Evolutionary conservation across 2,329 filamentous ascomycete species (phyloP), one percentile per base, ranked within the genome.

Genomic region (Fusarium citri): DNA sequence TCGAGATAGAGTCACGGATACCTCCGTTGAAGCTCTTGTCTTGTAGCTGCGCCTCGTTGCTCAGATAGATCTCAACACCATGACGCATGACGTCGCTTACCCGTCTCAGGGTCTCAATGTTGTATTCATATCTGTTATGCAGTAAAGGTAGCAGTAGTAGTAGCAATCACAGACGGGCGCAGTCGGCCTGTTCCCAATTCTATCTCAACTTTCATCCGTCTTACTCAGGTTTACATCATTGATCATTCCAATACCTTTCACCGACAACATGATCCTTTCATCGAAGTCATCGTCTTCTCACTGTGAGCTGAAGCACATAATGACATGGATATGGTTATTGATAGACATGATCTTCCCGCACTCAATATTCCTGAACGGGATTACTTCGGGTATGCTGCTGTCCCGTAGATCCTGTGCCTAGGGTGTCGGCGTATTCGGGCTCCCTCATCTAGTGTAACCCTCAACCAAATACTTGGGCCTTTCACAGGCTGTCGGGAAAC

Each of bases 1-100:
- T 71, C 70, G 63, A 73, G 70, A 71, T 66, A 69, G 55, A 58
- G 60, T 60, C 62, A 72, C 37, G 56, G 55, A 20, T 58, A 23
- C 20, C 22, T 64, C 41, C 54, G 34, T 42, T 25, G 34, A 59
- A 23, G 23, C 26, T 47, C 54, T 51, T 42, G 55, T 51, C 50
- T 56, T 46, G 25, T 56, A 46, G 55, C 51, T 61, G 61, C 42
- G 45, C 55, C 30, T 42, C 28, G 20, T 23, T 25, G 22, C 23
- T 42, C 23, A 41, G 25, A 28, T 37, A 43, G 51, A 45, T 23
- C 22, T 66, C 40, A 57, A 55, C 66, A 66, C 51, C 55, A 62
- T 69, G 66, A 66, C 66, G 49, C 55, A 62, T 69, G 66, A 62
- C 66, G 57, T 69, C 51, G 66, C 53, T 62, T 20, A 41, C 57